These are phyloP conservation scores for Syzygium oleosum DNA, from an alignment of 345 rosid species.

Conservation along the genomic window DNA sequence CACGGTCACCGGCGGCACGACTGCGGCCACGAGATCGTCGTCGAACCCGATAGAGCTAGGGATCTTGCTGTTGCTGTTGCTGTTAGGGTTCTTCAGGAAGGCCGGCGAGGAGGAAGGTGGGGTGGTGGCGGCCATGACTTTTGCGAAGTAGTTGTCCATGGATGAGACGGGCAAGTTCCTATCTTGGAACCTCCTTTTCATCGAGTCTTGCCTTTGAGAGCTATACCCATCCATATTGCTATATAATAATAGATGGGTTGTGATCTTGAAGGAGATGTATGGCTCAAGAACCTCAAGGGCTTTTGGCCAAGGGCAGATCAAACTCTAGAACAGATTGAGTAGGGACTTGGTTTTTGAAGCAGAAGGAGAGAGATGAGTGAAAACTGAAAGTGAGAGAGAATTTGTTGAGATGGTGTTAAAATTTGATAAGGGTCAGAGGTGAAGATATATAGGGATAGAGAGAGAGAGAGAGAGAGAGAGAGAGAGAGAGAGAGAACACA, in stretches of 20 bases:
- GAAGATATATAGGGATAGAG: neutral
- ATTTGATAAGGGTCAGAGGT: neutral
- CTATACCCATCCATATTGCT: conserved; percentile 33
- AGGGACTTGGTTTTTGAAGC: neutral
- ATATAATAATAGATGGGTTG: neutral
- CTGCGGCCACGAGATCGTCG: conserved; percentile 55
- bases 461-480: neutral
- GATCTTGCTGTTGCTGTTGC: conserved; percentile 6
- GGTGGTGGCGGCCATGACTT: neutral
- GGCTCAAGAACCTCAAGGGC: neutral
- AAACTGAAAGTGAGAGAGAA: neutral
- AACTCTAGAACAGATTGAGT: neutral
- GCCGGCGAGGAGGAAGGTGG: conserved; percentile 18
- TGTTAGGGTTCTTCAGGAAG: conserved; percentile 18
- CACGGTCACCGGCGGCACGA: conserved; percentile 77
- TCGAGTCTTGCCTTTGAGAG: conserved; percentile 40
- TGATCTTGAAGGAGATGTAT: neutral
- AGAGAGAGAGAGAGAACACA: conserved; percentile 6
- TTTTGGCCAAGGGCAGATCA: neutral
- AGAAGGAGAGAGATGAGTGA: neutral
- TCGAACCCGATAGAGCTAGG: conserved; percentile 27
- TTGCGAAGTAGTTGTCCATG: conserved; percentile 3
- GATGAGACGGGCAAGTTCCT: conserved; percentile 4
- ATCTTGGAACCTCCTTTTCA: conserved; percentile 44
- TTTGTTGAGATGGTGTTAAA: neutral